phyloP scores from a whole-genome alignment of 306 rosid genomes.

The Cucumis sativus region Cucumber_9930_V3 NC_026659.2:27481501-27482000 shows the following conservation, averaged over 20 bases:
- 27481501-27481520: too few relatives aligned
- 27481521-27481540: background rate
- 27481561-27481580: conserved; percentile 34
- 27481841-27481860: conserved; percentile 30
- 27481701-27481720: conserved; percentile 46
- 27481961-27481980: conserved; percentile 28
- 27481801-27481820: conserved; percentile 88
- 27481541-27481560: conserved; percentile 32
- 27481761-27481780: conserved; percentile 39
- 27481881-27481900: conserved; percentile 26
- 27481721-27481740: conserved; percentile 43
- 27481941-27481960: conserved; percentile 44
- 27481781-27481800: conserved; percentile 47
- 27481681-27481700: conserved; percentile 53
- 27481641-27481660: conserved; percentile 91
- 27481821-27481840: conserved; percentile 73
- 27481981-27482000: conserved; percentile 76
- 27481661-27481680: conserved; percentile 75
- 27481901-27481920: conserved; percentile 63
- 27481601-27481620: conserved; percentile 93
- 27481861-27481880: conserved; percentile 21
- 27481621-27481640: conserved; percentile 89
- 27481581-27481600: conserved; percentile 72
- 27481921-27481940: conserved; percentile 58
- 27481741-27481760: conserved; percentile 67